Evolutionary conservation across 2,329 filamentous ascomycete species (phyloP).

Genomic region (Tolypocladium guangdongense): DNA sequence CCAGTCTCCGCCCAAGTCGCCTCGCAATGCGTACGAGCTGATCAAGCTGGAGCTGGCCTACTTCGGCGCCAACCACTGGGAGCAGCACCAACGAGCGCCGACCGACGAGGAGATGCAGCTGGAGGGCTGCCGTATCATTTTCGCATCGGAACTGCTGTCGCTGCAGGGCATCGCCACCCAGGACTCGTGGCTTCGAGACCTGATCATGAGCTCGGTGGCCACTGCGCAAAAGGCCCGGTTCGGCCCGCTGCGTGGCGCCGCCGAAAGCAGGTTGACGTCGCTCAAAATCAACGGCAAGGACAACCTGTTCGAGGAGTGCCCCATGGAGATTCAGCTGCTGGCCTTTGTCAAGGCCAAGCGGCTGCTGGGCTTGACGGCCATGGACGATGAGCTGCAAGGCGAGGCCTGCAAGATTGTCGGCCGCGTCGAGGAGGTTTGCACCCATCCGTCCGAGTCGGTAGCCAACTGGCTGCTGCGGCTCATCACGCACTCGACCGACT

Average conservation of each 20-base stretch:
- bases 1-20: slow-evolving; percentile 30
- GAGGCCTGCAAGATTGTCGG: slow-evolving; percentile 48
- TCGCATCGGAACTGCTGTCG: slow-evolving; percentile 38
- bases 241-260: slow-evolving; percentile 32
- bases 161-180: slow-evolving; percentile 25
- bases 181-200: slow-evolving; percentile 45
- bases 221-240: slow-evolving; percentile 34
- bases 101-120: slow-evolving; percentile 42
- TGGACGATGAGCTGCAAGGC: slow-evolving; percentile 48
- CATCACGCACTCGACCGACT: slow-evolving; percentile 36
- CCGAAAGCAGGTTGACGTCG: slow-evolving; percentile 34
- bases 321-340: slow-evolving; percentile 42
- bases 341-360: slow-evolving; percentile 40
- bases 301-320: slow-evolving; percentile 45
- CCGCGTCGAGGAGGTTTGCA: slow-evolving; percentile 41
- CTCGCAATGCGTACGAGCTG: slow-evolving; percentile 49
- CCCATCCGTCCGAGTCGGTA: slow-evolving; percentile 35
- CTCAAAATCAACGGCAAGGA: slow-evolving; percentile 48
- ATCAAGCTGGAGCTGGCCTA: slow-evolving; percentile 47
- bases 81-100: slow-evolving; percentile 28
- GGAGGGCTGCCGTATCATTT: slow-evolving; percentile 50
- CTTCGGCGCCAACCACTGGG: slow-evolving; percentile 34
- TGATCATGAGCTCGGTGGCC: slow-evolving; percentile 39
- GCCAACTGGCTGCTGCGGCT: slow-evolving; percentile 47
- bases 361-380: slow-evolving; percentile 46